Evolutionary conservation across 345 rosid species (phyloP).

Genomic region (Eucalyptus microcorys): DNA sequence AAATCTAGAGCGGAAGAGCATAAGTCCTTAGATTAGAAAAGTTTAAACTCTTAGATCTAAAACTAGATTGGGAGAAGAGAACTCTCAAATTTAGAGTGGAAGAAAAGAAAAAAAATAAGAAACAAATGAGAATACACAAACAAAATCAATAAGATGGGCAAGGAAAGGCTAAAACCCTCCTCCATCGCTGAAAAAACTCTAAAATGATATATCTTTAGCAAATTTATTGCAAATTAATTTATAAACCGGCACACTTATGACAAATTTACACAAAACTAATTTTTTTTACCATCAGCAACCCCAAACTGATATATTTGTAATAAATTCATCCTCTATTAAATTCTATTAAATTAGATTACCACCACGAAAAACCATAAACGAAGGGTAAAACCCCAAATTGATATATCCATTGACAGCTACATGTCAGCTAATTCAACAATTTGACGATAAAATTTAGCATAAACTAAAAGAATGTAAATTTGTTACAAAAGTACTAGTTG

Average conservation of each 20-base stretch:
- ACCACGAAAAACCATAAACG: no score
- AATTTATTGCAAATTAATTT: no score
- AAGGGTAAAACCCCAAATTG: accelerated
- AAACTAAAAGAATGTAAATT: no score
- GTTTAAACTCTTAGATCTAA: no score
- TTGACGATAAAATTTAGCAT: accelerated
- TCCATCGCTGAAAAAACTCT: accelerated
- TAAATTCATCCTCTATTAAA: accelerated
- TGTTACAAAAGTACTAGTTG: no score
- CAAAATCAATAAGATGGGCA: neutral
- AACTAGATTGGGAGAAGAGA: neutral
- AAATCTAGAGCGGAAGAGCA: neutral
- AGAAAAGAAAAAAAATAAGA: neutral
- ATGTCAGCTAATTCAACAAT: accelerated
- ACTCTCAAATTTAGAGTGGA: neutral
- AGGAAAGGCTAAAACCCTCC: neutral
- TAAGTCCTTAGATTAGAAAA: neutral
- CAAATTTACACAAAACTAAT: accelerated
- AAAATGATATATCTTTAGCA: no score
- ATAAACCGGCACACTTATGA: accelerated
- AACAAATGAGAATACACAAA: no score
- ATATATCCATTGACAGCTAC: accelerated
- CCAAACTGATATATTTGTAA: accelerated
- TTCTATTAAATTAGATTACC: no score
- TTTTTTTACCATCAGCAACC: no score